These are phyloP conservation scores for Byssoonygena ceratinophila DNA, from an alignment of 2,329 filamentous ascomycete genomes.

Conservation along the genomic window DNA sequence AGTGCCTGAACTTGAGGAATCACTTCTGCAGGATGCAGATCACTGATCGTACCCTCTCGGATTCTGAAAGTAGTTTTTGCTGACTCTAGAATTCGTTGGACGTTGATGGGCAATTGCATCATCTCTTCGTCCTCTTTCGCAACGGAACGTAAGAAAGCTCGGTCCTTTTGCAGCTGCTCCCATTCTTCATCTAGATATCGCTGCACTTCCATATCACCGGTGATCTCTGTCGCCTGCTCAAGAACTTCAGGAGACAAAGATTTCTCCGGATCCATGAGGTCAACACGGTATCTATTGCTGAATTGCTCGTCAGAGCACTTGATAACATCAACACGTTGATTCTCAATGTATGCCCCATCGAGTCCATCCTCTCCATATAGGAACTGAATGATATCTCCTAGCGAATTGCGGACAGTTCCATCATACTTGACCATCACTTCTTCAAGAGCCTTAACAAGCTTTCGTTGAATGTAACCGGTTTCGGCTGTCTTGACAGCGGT, in stretches of 20 bases:
- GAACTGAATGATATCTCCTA: constrained; percentile 94
- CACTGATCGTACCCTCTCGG: constrained; percentile 72
- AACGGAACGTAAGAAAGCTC: constrained; percentile 60
- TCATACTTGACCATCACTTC: constrained; percentile 97
- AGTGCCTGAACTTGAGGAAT: constrained; percentile 67
- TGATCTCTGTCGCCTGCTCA: constrained; percentile 76
- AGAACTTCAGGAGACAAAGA: constrained; percentile 59
- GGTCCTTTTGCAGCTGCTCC: constrained; percentile 64
- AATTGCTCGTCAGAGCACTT: constrained; percentile 68
- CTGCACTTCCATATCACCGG: constrained; percentile 80
- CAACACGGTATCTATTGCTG: constrained; percentile 69
- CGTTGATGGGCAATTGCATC: constrained; percentile 87
- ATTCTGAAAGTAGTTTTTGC: constrained; percentile 86
- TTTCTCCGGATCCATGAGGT: constrained; percentile 63
- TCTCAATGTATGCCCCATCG: constrained; percentile 87
- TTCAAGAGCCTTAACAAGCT: constrained; percentile 94
- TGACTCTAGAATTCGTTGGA: constrained; percentile 80
- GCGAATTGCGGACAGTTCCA: constrained; percentile 89
- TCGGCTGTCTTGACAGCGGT: constrained; percentile 99
- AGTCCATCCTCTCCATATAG: constrained; percentile 95
- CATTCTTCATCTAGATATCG: constrained; percentile 79
- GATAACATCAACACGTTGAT: constrained; percentile 79
- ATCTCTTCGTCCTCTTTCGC: constrained; percentile 68
- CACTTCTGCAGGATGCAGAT: constrained; percentile 78
- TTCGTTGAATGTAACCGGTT: constrained; percentile 97